Conservation (phyloP, 352 stramenopile species). For the Pythium dissotocum region DNA sequence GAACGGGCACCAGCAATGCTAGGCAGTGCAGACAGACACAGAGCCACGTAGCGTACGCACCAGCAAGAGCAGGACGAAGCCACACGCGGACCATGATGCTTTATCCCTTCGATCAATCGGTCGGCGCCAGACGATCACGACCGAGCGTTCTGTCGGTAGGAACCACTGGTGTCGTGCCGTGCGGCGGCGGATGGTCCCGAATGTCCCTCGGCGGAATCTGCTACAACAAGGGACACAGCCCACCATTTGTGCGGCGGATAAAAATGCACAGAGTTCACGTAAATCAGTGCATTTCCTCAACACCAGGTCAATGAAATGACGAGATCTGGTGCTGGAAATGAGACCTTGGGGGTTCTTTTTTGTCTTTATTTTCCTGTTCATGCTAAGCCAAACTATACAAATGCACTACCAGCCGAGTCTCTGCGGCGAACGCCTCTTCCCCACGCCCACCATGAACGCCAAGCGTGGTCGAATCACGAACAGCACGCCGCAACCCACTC, state of each 20-base stretch:
- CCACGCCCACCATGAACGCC: not conserved
- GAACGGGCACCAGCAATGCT: not conserved
- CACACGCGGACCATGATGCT: slow-evolving; percentile 70
- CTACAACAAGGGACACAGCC: slow-evolving; percentile 14
- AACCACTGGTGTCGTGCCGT: slow-evolving; percentile 33
- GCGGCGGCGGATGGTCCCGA: slow-evolving; percentile 21
- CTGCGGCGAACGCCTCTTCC: not conserved
- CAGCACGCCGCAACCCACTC: slow-evolving; percentile 11
- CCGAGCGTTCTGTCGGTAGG: slow-evolving; percentile 26
- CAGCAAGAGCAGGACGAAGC: slow-evolving; percentile 58
- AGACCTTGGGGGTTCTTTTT: slow-evolving; percentile 15
- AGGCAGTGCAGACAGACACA: slow-evolving; percentile 9
- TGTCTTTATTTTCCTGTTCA: slow-evolving; percentile 29
- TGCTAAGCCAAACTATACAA: slow-evolving; percentile 37
- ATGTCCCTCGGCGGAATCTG: slow-evolving; percentile 22
- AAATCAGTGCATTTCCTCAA: slow-evolving; percentile 8
- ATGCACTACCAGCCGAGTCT: slow-evolving; percentile 29
- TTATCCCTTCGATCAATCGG: slow-evolving; percentile 26
- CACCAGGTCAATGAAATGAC: not conserved
- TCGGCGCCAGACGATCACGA: slow-evolving; percentile 29
- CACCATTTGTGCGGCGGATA: slow-evolving; percentile 12
- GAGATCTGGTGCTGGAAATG: not conserved
- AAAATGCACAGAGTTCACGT: slow-evolving; percentile 8
- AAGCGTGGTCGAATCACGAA: not conserved
- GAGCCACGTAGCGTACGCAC: slow-evolving; percentile 27